Base-by-base conservation (phyloP, 169 alveolate genomes). In the Plasmodium malariae region DNA sequence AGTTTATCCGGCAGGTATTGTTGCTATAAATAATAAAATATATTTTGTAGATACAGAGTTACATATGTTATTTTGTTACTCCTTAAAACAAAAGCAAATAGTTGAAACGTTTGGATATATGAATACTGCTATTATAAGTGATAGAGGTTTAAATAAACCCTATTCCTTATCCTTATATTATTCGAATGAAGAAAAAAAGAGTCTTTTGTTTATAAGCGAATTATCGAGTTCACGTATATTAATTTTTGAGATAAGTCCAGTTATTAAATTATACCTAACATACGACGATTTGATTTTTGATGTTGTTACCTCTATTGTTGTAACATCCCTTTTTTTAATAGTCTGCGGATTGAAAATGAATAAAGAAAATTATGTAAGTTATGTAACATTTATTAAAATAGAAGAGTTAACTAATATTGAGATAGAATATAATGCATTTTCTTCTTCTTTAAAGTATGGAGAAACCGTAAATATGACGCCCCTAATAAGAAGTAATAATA, bases 171-270 rank as follows among this genome's bases (percentile, higher is more conserved):
- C 91, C 36, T 32, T 69, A 67, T 68, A 24, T 68, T 17, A 40
- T 17, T 48, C 67, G 26, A 60, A 55, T 21, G 19, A 67, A 28
- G 60, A 43, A 60, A 83, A 67, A 21, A 83, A 2, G 17, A 83
- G 60, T 45, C 85, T 83, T 60, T 71, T 83, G n/a, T 83, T 83
- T 83, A 68, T 83, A 72, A 54, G 91, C 45, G 91, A 83, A 67
- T 59, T 83, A 34, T 67, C 91, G 7, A 83, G 86, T n/a, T 68
- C 91, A 54, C 30, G 69, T 34, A 67, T 83, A 28, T 34, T 83
- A 34, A 83, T 83, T 21, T 83, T 83, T 83, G 91, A 83, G 32
- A 83, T 68, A 51, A 37, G 32, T n/a, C 17, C 26, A 7, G 2
- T 3, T 26, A 83, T 83, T 43, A 68, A 83, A 55, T 40, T 83